phyloP scores from a whole-genome alignment of 2,329 filamentous ascomycete genomes.

The Lasiodiplodia gonubiensis region DNA sequence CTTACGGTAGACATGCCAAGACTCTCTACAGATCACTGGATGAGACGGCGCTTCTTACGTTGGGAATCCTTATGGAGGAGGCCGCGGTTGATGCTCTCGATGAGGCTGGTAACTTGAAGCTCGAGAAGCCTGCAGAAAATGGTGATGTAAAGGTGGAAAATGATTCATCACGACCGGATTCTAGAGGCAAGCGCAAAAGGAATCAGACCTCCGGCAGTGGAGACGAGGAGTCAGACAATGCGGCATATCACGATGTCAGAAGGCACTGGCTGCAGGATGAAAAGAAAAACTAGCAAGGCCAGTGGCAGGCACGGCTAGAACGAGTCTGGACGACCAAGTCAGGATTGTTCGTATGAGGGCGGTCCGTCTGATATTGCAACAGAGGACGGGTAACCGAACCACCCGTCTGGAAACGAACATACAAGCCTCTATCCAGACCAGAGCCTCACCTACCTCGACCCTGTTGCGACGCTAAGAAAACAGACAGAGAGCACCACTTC shows the following conservation, averaged over 20 bases:
- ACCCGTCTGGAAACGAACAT: no score
- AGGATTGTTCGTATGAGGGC: neutral
- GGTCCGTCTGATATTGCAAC: no score
- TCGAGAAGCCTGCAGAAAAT: conserved; percentile 63
- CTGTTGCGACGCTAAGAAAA: no score
- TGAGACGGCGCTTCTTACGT: conserved; percentile 75
- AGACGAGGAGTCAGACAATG: neutral
- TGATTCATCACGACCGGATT: neutral
- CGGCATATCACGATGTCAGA: neutral
- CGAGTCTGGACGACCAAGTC: neutral
- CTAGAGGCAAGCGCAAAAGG: neutral
- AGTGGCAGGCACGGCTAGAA: neutral
- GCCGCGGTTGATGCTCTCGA: conserved; percentile 66
- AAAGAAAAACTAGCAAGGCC: neutral
- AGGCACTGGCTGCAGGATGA: neutral
- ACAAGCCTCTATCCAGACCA: no score
- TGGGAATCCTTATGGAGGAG: conserved; percentile 79
- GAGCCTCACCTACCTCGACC: no score
- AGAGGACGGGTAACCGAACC: no score
- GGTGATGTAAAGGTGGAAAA: neutral
- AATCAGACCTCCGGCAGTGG: neutral
- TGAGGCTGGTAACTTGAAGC: conserved; percentile 70
- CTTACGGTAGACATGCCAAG: conserved; percentile 34
- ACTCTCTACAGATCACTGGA: conserved; percentile 68
- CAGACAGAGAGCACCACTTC: neutral